Evolutionary conservation across 2,329 filamentous ascomycete genomes (phyloP), one percentile per base, ranked within the genome.

Genomic region (Aspergillus amoenus): DNA sequence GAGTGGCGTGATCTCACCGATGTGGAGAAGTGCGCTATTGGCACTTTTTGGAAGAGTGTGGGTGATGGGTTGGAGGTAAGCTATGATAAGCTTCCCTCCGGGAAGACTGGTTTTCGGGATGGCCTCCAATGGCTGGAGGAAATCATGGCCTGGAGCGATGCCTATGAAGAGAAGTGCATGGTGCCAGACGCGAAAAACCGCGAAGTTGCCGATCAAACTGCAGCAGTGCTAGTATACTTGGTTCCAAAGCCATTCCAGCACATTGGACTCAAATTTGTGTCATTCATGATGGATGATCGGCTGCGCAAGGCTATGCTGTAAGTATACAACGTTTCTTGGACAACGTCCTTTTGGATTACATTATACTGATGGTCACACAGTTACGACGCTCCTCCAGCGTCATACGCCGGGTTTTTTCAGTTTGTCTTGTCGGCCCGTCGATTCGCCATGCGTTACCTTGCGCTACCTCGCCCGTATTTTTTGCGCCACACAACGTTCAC

Each of bases 1-100:
- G 90, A 93, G 68, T 93, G 89, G 89, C 82, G 90, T 2, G 40
- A 75, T 4, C 70, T 90, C 21, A 87, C 81, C 15, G 83, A 87
- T 0, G 78, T 92, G 72, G 90, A 93, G 71, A 70, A 78, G 9
- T 89, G 87, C 60, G 88, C 88, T 0, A 72, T 88, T 30, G 86
- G 83, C 15, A 85, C 84, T 0, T 85, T 89, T 66, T 92, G 88
- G 88, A 89, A 89, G 71, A 79, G 80, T 52, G 74, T 90, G 15
- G 89, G 88, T 13, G 86, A 91, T 64, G 83, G 84, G 52, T 88
- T 92, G 84, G 81, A 79, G 0, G 88, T 92, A 55, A 73, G 74
- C 3, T 83, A 77, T 47, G 71, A 73, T 2, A 67, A 60, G 1
- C 71, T 85, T n/a, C 77, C 77, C 0, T 79, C 76, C 1, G 64